Percentiles rank a stretch among this genome's conserved stretches.
phyloP scores from a whole-genome alignment of 2,329 filamentous ascomycete species.

The Gremmenia infestans region DNA sequence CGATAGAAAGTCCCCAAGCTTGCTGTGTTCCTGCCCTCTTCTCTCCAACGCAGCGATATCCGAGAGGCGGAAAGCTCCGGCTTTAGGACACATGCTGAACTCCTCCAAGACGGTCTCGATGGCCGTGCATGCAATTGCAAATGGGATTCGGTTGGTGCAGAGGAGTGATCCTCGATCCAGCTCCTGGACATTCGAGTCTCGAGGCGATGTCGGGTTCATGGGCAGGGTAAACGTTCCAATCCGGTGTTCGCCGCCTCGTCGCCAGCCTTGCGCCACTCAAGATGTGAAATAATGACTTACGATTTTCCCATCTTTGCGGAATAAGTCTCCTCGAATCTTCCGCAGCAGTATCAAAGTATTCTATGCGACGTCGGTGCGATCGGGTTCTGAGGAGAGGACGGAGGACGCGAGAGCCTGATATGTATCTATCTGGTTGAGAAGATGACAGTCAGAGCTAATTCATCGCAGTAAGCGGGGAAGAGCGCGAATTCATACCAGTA shows the following conservation, averaged over 20 bases:
- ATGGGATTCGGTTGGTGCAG: too few species aligned
- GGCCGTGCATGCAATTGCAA: too few species aligned
- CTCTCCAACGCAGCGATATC: too few species aligned
- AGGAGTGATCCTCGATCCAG: neutral
- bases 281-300: conserved; percentile 37
- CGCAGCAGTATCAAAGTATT: neutral
- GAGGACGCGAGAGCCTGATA: neutral
- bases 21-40: neutral
- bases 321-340: neutral
- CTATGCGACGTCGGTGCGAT: neutral
- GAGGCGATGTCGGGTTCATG: neutral
- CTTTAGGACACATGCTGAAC: too few species aligned
- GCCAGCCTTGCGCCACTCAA: neutral
- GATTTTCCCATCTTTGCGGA: conserved; percentile 46
- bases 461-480: neutral
- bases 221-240: neutral
- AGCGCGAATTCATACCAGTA: too few species aligned
- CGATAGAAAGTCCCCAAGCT: neutral
- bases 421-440: neutral
- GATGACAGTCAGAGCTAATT: neutral
- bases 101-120: too few species aligned
- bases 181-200: neutral
- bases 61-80: too few species aligned
- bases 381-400: neutral
- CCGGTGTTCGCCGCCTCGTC: neutral